These are phyloP conservation scores for Cyamopsis tetragonoloba DNA, from an alignment of 306 rosid species.

Conservation along the genomic window DNA sequence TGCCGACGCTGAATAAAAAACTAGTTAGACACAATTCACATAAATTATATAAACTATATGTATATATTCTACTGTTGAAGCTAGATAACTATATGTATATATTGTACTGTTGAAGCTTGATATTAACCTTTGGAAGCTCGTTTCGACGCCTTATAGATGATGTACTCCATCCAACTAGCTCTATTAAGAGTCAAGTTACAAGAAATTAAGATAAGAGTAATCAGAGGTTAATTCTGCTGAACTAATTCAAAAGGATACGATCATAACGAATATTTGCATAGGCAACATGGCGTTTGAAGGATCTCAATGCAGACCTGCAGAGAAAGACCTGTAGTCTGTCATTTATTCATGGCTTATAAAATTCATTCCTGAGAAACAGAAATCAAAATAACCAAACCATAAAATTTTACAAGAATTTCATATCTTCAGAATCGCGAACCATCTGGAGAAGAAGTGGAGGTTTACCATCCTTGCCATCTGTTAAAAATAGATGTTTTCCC, in stretches of 20 bases:
- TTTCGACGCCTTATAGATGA: conserved; percentile 68
- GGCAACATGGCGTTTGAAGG: conserved; percentile 74
- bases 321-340: conserved; percentile 4
- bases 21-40: conserved; percentile 22
- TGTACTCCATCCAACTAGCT: conserved; percentile 94
- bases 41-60: conserved; percentile 1
- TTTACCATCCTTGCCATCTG: conserved; percentile 55
- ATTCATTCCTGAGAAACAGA: not conserved
- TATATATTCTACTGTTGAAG: not conserved
- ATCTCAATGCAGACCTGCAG: conserved; percentile 77
- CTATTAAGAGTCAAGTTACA: conserved; percentile 65
- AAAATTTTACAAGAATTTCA: conserved; percentile 67
- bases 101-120: conserved; percentile 2
- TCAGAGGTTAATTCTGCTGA: not conserved
- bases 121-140: conserved; percentile 87
- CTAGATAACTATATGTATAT: conserved; percentile 7
- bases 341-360: not conserved
- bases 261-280: conserved; percentile 74
- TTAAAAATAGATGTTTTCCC: conserved; percentile 70
- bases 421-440: conserved; percentile 63
- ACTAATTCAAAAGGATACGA: conserved; percentile 57
- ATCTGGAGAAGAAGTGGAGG: conserved; percentile 87
- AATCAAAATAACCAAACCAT: not conserved
- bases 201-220: not conserved
- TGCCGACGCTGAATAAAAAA: conserved; percentile 40